Conservation (phyloP, 805 yeast genomes). For the Zygosaccharomyces gambellarensis region DNA sequence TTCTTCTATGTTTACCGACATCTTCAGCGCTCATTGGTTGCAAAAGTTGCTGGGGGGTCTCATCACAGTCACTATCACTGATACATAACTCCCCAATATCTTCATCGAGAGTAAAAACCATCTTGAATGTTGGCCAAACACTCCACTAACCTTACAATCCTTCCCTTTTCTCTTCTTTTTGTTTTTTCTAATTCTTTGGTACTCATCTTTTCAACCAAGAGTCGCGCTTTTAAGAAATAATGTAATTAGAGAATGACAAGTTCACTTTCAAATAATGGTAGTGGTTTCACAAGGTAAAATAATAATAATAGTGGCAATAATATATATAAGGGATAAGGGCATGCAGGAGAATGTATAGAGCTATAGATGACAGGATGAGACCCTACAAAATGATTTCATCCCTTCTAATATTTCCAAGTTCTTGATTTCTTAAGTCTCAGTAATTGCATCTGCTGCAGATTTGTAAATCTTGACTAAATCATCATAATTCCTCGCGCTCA, state of each 20-base stretch:
- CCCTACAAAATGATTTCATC: neutral
- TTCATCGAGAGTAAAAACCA: slow-evolving; percentile 15
- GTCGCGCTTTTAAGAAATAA: neutral
- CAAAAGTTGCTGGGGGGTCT: neutral
- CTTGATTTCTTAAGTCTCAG: neutral
- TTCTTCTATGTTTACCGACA: slow-evolving; percentile 21
- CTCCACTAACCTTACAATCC: neutral
- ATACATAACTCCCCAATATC: slow-evolving; percentile 13
- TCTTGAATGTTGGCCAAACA: neutral
- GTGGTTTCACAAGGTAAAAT: neutral
- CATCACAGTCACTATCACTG: slow-evolving; percentile 10
- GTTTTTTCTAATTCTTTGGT: neutral
- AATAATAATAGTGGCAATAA: neutral
- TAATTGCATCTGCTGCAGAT: slow-evolving; percentile 18
- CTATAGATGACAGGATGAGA: neutral
- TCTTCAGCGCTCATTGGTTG: slow-evolving; percentile 2
- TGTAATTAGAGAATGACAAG: neutral
- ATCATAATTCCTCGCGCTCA: slow-evolving; percentile 35
- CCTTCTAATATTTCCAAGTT: neutral
- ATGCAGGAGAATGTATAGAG: neutral
- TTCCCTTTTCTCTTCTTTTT: neutral
- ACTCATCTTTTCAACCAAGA: neutral
- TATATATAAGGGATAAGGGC: neutral
- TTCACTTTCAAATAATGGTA: neutral
- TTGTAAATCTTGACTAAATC: slow-evolving; percentile 33